Evolutionary conservation across 495 filamentous ascomycete species (phyloP).

Genomic region (Neurospora pannonica): DNA sequence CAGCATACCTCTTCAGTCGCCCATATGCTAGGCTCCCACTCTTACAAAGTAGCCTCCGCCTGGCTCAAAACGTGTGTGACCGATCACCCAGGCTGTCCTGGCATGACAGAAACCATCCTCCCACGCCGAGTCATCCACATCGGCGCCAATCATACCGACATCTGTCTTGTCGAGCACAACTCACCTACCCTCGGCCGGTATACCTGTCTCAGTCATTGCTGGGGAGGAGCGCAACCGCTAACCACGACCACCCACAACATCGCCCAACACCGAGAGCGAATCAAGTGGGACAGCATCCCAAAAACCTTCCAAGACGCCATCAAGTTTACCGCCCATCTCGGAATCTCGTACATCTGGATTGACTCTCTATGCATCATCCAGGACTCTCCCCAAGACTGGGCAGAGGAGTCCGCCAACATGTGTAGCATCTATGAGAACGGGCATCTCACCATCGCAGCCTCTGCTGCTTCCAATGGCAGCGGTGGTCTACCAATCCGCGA

Average conservation of each 20-base stretch:
- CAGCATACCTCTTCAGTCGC: not conserved
- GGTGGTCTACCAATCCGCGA: not conserved
- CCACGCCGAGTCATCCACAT: not conserved
- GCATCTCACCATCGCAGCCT: slow-evolving; percentile 14
- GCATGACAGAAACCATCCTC: not conserved
- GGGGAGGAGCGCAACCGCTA: slow-evolving; percentile 1
- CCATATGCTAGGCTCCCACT: not conserved
- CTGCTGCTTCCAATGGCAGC: slow-evolving; percentile 1
- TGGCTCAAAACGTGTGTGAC: not conserved
- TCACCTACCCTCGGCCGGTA: not conserved
- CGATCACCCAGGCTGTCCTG: not conserved
- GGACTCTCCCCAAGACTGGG: slow-evolving; percentile 3
- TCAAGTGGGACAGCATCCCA: slow-evolving; percentile 5
- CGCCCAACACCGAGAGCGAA: not conserved
- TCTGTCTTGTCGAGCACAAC: not conserved
- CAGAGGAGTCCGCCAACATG: slow-evolving; percentile 8
- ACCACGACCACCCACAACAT: not conserved
- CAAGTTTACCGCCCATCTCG: slow-evolving; percentile 2
- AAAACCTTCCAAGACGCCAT: slow-evolving; percentile 26
- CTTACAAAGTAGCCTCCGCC: not conserved
- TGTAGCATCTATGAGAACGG: slow-evolving; percentile 8
- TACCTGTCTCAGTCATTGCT: slow-evolving; percentile 7
- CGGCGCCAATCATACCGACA: not conserved
- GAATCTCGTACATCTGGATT: slow-evolving; percentile 14
- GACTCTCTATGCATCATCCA: slow-evolving; percentile 9